Conservation (phyloP, 208 protist genomes). For the Acanthamoeba quina region DNA sequence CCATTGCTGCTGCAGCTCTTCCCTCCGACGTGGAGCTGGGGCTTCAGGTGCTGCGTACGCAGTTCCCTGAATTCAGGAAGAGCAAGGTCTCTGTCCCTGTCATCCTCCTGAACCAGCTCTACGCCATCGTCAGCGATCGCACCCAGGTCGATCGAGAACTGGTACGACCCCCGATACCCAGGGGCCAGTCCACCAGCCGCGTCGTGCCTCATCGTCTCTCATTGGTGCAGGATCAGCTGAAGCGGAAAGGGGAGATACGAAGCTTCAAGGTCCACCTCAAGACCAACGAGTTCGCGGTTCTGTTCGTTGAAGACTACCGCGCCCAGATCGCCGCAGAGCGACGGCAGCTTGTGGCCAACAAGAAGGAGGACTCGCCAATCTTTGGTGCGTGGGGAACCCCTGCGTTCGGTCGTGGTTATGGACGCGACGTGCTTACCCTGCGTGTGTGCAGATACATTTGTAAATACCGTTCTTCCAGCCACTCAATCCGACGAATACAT, state of each 20-base stretch:
- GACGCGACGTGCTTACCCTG: background rate
- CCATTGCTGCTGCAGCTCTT: background rate
- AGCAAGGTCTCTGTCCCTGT: conserved; percentile 15
- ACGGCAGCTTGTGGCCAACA: background rate
- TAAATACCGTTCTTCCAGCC: conserved; percentile 31
- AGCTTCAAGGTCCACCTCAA: conserved; percentile 45
- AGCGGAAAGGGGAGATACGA: conserved; percentile 1
- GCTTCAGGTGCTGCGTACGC: conserved; percentile 39
- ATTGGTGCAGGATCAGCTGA: background rate
- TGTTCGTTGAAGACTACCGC: conserved; percentile 31
- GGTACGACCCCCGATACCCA: background rate
- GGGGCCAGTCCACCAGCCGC: too few species aligned
- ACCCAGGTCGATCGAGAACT: conserved; percentile 39
- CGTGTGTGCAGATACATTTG: conserved; percentile 1
- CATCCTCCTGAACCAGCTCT: conserved; percentile 53
- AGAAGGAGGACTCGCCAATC: conserved; percentile 9
- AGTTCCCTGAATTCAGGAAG: conserved; percentile 55
- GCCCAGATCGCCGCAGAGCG: background rate
- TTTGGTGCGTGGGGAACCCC: background rate
- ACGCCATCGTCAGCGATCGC: conserved; percentile 53
- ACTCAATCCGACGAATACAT: conserved; percentile 36
- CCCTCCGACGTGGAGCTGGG: conserved; percentile 26
- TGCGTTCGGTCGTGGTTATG: background rate
- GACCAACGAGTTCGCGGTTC: conserved; percentile 48
- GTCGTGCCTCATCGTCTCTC: background rate